phyloP scores from a whole-genome alignment of 495 filamentous ascomycete species.

The Penicillium bialowiezense region DNA sequence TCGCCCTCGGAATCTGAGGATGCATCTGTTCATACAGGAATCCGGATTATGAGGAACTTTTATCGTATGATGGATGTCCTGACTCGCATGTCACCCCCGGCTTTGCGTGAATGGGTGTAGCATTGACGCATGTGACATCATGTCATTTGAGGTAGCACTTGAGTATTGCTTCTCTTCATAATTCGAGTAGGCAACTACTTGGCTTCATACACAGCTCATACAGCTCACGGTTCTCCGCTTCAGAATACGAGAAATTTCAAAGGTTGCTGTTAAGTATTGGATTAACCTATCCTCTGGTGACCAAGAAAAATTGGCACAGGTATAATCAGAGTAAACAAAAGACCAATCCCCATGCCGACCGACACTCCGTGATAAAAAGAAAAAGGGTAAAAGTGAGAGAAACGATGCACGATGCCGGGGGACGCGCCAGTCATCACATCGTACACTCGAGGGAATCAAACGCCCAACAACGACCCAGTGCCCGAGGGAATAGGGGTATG shows the following conservation, averaged over 20 bases:
- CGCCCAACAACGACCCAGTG: slow-evolving; percentile 13
- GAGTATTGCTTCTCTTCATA: too few relatives aligned
- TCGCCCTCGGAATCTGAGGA: too few relatives aligned
- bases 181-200: too few relatives aligned
- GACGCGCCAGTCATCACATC: slow-evolving; percentile 26
- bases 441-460: slow-evolving; percentile 28
- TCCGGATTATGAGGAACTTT: too few relatives aligned
- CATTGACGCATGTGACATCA: too few relatives aligned
- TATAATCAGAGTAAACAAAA: slow-evolving; percentile 19
- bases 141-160: too few relatives aligned
- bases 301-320: slow-evolving; percentile 5
- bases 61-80: too few relatives aligned
- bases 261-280: not conserved
- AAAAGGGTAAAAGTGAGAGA: slow-evolving; percentile 11
- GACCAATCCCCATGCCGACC: slow-evolving; percentile 31
- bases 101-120: too few relatives aligned
- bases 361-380: slow-evolving; percentile 31
- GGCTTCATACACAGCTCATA: too few relatives aligned
- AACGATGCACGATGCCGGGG: slow-evolving; percentile 14
- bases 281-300: not conserved
- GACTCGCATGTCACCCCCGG: too few relatives aligned
- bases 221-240: too few relatives aligned
- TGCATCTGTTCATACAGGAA: too few relatives aligned
- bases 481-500: slow-evolving; percentile 13
- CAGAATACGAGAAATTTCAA: not conserved